Conservation (phyloP, 2,329 filamentous ascomycete species). For the Botrytis sinoallii region DNA sequence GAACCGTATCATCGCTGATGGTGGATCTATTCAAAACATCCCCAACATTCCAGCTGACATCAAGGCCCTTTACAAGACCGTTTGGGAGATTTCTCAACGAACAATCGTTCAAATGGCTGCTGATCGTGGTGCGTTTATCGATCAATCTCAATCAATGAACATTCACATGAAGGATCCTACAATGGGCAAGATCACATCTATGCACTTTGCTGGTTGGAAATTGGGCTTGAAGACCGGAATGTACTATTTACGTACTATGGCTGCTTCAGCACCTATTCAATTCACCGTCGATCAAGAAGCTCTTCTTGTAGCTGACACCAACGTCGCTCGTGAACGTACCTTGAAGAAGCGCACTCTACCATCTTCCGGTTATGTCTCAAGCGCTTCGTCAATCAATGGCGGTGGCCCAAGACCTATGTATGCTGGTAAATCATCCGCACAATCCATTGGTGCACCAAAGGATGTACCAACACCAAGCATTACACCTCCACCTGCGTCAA, state of each 20-base stretch:
- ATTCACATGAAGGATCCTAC: constrained; percentile 99
- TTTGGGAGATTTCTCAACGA: constrained; percentile 98
- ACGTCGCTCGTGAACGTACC: constrained; percentile 61
- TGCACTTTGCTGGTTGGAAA: constrained; percentile 99
- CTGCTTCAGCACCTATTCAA: constrained; percentile 93
- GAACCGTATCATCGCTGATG: constrained; percentile 98
- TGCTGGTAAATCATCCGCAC: constrained; percentile 45
- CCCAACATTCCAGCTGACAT: constrained; percentile 94
- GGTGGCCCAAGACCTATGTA: constrained; percentile 64
- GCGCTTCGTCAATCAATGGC: constrained; percentile 53
- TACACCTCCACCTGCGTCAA: constrained; percentile 50
- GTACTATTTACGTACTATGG: constrained; percentile 99
- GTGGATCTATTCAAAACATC: constrained; percentile 93
- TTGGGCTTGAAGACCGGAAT: constrained; percentile 98
- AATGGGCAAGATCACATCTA: constrained; percentile 99
- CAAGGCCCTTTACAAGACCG: constrained; percentile 98
- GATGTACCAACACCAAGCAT: constrained; percentile 67
- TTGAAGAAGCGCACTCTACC: constrained; percentile 67
- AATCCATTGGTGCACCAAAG: constrained; percentile 44
- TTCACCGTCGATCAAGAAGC: constrained; percentile 98
- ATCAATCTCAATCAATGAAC: constrained; percentile 98
- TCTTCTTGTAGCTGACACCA: constrained; percentile 81
- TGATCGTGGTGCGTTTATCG: constrained; percentile 96
- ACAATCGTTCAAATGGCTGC: constrained; percentile 97
- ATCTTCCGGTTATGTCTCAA: constrained; percentile 39